phyloP scores from a whole-genome alignment of 257 asterid species.

The Thymus mandschuricus region DNA sequence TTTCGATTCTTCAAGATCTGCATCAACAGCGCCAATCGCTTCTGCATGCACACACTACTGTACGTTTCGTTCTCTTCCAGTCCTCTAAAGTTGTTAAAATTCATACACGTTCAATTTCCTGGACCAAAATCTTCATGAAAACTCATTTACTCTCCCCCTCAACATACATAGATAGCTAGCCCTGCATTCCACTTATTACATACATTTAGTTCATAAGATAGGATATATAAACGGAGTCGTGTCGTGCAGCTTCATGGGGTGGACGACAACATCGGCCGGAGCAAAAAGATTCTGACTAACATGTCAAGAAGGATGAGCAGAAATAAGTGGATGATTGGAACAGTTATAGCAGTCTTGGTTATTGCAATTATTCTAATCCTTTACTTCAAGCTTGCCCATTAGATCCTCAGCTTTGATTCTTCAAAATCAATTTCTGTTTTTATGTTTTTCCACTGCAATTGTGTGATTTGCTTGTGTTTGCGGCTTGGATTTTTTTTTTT shows the following conservation, averaged over 20 bases:
- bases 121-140: neutral
- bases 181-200: too few species aligned
- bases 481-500: neutral
- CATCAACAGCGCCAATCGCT: conserved; percentile 72
- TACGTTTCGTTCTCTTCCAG: conserved; percentile 14
- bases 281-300: conserved; percentile 68
- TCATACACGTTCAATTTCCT: neutral
- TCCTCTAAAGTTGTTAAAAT: neutral
- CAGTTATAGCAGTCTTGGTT: conserved; percentile 51
- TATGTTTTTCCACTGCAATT: neutral
- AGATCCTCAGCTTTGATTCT: conserved; percentile 20
- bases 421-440: neutral
- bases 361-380: conserved; percentile 63
- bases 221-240: neutral
- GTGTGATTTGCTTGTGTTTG: neutral
- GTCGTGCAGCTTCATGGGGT: conserved; percentile 74
- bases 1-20: conserved; percentile 65
- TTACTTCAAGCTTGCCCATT: conserved; percentile 68
- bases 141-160: too few species aligned
- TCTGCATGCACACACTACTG: conserved; percentile 54
- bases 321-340: conserved; percentile 71
- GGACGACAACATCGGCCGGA: conserved; percentile 71
- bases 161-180: too few species aligned
- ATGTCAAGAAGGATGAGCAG: conserved; percentile 86
- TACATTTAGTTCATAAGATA: neutral